Evolutionary conservation across 225 moss, liverwort and hornwort genomes (phyloP), one percentile per base, ranked within the genome.

Genomic region (Physcomitrium patens): DNA sequence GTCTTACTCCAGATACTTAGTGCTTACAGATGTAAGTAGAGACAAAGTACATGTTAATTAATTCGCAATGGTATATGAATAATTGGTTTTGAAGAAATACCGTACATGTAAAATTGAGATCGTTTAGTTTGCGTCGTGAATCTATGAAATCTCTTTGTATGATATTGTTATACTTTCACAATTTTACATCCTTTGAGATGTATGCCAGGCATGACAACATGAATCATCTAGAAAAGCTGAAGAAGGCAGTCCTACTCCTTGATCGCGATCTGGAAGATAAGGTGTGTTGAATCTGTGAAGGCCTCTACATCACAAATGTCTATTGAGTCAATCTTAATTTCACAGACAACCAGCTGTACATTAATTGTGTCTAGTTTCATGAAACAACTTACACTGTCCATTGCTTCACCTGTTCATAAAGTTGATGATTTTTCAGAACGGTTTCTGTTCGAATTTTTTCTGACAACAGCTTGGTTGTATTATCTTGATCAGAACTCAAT

Each of bases 211-310:
- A 91, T 85, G 91, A 91, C 78, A 91, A 83, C 17, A 77, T 86
- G 67, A 78, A 47, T 71, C 80, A 83, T 70, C 66, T 91, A 51
- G 91, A 91, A 72, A 91, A 91, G 78, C 64, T 91, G 73, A 91
- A 86, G 82, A 91, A 86, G 66, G 80, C 68, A 57, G 82, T 84
- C 3, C 58, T 88, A 70, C 56, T 86, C 0, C 69, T 91, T 73
- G 88, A 91, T 46, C 78, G 91, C 60, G 82, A 79, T 28, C 67
- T 91, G 73, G 91, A 91, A 48, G 88, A 91, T 5, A 91, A 91
- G 88, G 91, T 91, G 68, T 56, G 31, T 60, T 45, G 1, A 48
- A 24, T 65, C 15, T 65, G 43, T 18, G n/a, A 45, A 62, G n/a
- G 17, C 31, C 37, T 37, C 16, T 28, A 31, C 13, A 31, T 31